phyloP scores from a whole-genome alignment of 1,139 yeast genomes.

The Protomyces pachydermus region DNA sequence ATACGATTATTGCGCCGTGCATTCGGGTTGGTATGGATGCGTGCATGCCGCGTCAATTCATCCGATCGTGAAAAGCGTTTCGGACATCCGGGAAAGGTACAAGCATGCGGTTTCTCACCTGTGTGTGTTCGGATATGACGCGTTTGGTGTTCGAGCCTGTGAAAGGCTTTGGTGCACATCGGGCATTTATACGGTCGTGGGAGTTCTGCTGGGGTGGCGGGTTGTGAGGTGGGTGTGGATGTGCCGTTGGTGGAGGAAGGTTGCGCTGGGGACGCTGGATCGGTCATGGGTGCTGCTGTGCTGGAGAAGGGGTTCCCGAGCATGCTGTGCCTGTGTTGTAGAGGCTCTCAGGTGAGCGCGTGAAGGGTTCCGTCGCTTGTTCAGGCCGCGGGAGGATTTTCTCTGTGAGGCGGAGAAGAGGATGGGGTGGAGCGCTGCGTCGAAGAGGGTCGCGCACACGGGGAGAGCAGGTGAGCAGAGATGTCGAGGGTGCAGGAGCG shows the following conservation, averaged over 20 bases:
- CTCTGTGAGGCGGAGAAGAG: too few relatives aligned
- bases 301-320: slow-evolving; percentile 18
- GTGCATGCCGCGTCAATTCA: slow-evolving; percentile 80
- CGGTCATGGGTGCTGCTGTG: slow-evolving; percentile 4
- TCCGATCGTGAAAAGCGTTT: slow-evolving; percentile 84
- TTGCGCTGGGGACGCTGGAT: not conserved
- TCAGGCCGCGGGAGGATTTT: too few relatives aligned
- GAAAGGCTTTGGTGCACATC: slow-evolving; percentile 85
- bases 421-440: too few relatives aligned
- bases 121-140: slow-evolving; percentile 93
- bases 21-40: slow-evolving; percentile 53
- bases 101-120: slow-evolving; percentile 89
- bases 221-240: slow-evolving; percentile 1
- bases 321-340: not conserved
- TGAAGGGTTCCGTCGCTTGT: too few relatives aligned
- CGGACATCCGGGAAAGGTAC: slow-evolving; percentile 80
- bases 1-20: slow-evolving; percentile 13
- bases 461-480: too few relatives aligned
- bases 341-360: too few relatives aligned
- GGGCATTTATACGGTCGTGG: slow-evolving; percentile 85
- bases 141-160: slow-evolving; percentile 87
- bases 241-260: not conserved
- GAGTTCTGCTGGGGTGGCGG: slow-evolving; percentile 36
- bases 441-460: too few relatives aligned
- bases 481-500: too few relatives aligned